Base-by-base conservation (phyloP, 352 stramenopile genomes). In the Peronosclerospora sorghi region DNA sequence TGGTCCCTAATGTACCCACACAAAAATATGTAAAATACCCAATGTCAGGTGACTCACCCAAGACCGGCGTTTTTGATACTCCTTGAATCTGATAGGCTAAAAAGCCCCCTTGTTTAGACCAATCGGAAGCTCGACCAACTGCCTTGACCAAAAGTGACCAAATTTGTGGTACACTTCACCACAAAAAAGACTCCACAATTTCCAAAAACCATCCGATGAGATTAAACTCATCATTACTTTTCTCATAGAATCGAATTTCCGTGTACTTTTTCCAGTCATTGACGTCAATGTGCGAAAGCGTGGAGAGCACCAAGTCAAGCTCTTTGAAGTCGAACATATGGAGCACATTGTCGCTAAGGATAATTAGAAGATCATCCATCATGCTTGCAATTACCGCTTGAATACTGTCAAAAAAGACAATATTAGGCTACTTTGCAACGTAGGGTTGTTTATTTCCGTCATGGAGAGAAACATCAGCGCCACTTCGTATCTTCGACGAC, bases 261-360 rank as follows among this genome's bases (percentile, higher is more conserved):
- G 85, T 93, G 54, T 96, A 63, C 1, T 59, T 51, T 39, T 68
- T 73, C 86, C 89, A 95, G 51, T 97, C 88, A 9, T 55, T 55
- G 9, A 95, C 55, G 47, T 96, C 83, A 38, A 97, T 93, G 23
- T 73, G 42, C 2, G 62, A 42, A 29, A 94, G 49, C 1, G 77
- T 77, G 1, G 73, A 86, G 6, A 92, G 41, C 26, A 92, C 32
- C 9, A 92, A 45, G n/a, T 88, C 79, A 1, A 99, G 65, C 67
- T 99, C 95, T 66, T 98, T 95, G 63, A 96, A 97, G 56, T 99
- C 95, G 55, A 99, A 98, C 8, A 98, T 68, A 32, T 95, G 94
- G 9, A 99, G 69, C 14, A 97, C 62, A n/a, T 86, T 78, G 48
- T 97, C 88, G 1, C 88, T 94, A 13, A 99, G 79, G 12, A 98